Evolutionary conservation across 1,284 basidiomycete genomes (phyloP), one percentile per base, ranked within the genome.

Genomic region (Meira nashicola): DNA sequence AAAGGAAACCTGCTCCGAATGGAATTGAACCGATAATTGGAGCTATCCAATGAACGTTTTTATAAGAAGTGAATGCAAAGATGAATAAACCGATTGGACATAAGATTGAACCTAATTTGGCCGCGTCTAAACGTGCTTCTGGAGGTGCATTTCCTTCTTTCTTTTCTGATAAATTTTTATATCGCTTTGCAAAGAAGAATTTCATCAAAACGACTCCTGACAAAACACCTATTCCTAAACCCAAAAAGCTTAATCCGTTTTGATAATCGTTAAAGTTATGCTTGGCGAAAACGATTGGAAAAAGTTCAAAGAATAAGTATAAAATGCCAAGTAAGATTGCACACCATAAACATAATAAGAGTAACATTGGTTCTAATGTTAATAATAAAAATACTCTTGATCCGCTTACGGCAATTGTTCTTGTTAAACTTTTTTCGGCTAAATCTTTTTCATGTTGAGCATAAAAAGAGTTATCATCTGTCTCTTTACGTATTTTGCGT

Each of bases 221-320:
- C 11, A 86, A 19, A 82, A 88, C 85, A 0, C 89, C 89, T 0
- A 87, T 19, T 0, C 86, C 88, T 37, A 90, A 85, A 0, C 88
- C 88, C 0, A 89, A 71, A 79, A 89, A 90, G 0, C 83, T 80
- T 61, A 89, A 75, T 0, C 89, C 89, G 4, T 84, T 84, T 39
- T 79, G 72, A 68, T 88, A 84, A 21, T 81, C 75, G 61, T 81
- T 83, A 76, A 65, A 65, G 37, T 52, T 33, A 17, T 59, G 55
- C 66, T 75, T 56, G 19, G 47, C 38, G 39, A 57, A 58, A 47
- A 62, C 62, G 55, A 65, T 54, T 0, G 63, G 86, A 66, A 87
- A 88, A 0, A 85, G 85, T 64, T 86, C 83, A 77, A 89, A 89
- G 12, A 86, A 83, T 2, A 88, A 82, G 75, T 90, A 90, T 0